A percentile compares a stretch with the other conserved stretches of the same genome.
Conservation (phyloP, 306 rosid species). For the Psophocarpus tetragonolobus region DNA sequence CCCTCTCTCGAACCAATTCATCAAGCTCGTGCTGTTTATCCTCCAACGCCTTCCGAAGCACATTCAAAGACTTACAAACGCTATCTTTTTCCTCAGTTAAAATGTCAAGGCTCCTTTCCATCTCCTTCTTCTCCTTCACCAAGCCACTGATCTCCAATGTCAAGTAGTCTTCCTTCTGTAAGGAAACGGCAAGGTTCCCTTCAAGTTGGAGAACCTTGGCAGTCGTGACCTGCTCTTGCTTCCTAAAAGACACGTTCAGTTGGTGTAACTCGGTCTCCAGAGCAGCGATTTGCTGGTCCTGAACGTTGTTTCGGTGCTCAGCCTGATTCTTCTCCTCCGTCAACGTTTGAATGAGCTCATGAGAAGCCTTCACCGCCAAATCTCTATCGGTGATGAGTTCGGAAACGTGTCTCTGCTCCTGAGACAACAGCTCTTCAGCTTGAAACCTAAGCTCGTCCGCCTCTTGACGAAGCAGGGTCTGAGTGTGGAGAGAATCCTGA, state of each 20-base stretch:
- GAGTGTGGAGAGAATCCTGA: conserved; percentile 39
- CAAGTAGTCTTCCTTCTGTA: conserved; percentile 42
- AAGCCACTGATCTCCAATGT: conserved; percentile 36
- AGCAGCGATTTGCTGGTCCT: neutral
- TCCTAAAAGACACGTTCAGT: conserved; percentile 29
- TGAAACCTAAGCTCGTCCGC: conserved; percentile 35
- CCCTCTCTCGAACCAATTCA: conserved; percentile 30
- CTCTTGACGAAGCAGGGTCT: conserved; percentile 30
- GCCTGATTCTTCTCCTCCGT: conserved; percentile 43
- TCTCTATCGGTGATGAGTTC: conserved; percentile 45
- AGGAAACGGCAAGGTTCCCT: conserved; percentile 33
- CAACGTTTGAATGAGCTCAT: conserved; percentile 42
- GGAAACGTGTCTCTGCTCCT: conserved; percentile 33
- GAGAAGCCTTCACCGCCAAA: conserved; percentile 34
- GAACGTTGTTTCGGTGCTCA: conserved; percentile 30
- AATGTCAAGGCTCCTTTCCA: conserved; percentile 41
- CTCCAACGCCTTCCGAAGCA: conserved; percentile 34
- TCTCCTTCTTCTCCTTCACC: conserved; percentile 45
- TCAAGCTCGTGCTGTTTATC: conserved; percentile 38
- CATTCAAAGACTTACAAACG: conserved; percentile 19
- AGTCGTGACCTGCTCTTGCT: conserved; percentile 35
- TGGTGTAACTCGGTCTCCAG: conserved; percentile 48
- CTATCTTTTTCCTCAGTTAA: conserved; percentile 36
- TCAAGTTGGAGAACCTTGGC: conserved; percentile 38
- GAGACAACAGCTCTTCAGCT: conserved; percentile 30